Evolutionary conservation across 768 basidiomycete species (phyloP), one percentile per base, ranked within the genome.

Genomic region (Rhodotorula graminis): DNA sequence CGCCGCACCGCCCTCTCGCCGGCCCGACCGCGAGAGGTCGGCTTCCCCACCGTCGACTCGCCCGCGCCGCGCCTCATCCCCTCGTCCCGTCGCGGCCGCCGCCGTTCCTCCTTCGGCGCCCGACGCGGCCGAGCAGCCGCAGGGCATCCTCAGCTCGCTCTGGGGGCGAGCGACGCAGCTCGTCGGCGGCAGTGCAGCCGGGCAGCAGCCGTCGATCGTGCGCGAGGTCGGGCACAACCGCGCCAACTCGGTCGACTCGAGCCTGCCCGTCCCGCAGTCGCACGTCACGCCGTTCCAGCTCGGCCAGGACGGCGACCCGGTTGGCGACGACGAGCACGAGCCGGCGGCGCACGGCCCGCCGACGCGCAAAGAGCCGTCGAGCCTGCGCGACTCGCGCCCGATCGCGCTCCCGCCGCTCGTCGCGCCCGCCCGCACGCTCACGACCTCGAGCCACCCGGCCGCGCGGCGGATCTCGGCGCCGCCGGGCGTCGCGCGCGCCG

Each of bases 121-220:
- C 12, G 11, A 29, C 12, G n/a, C 7, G 2, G 21, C 40, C 2
- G 40, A 59, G 21, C 40, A 42, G 40, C 37, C 40, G 9, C 65
- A 58, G 25, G 60, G 62, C 2, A 57, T 72, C 1, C 52, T 72
- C 15, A 66, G 66, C 18, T 64, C 57, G 4, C 15, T 72, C 0
- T 72, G 71, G 71, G 63, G 31, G 3, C 61, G 59, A 0, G 71
- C 71, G 9, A 50, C 56, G 5, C 56, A 53, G 66, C 62, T 64
- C 46, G 71, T 67, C 33, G 64, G 52, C n/a, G 71, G 56, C 23
- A 46, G n/a, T 7, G 56, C n/a, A 11, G 14, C 56, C 6, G 56
- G 10, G n/a, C n/a, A n/a, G 27, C 53, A 55, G 53, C 53, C 53
- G 10, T 5, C 12, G 46, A 46, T 57, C 8, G 42, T 27, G n/a